These are phyloP conservation scores for Litchi chinensis DNA, from an alignment of 345 rosid genomes.

Conservation along the genomic window DNA sequence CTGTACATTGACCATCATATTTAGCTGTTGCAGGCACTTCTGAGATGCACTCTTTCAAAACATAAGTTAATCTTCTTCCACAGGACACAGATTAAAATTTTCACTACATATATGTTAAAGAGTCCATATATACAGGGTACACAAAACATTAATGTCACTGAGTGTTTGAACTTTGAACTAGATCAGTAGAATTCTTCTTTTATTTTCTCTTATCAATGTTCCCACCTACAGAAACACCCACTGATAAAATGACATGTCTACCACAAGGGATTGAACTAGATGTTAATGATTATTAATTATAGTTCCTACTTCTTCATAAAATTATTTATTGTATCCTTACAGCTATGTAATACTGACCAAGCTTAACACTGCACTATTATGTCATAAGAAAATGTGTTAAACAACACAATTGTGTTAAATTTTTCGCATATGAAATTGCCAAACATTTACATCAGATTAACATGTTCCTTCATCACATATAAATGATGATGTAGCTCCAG, in stretches of 20 bases:
- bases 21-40: conserved; percentile 4
- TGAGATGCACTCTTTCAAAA: background rate
- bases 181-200: background rate
- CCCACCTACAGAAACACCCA: background rate
- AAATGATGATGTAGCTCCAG: background rate
- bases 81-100: background rate
- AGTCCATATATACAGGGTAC: background rate
- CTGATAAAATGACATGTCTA: background rate
- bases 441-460: background rate
- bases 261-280: conserved; percentile 1
- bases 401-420: conserved; percentile 2
- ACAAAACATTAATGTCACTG: background rate
- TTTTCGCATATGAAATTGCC: background rate
- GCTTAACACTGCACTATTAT: background rate
- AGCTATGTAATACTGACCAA: background rate
- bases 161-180: background rate
- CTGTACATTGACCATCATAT: conserved; percentile 33
- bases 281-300: background rate
- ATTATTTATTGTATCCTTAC: background rate
- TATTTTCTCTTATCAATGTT: background rate
- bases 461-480: background rate
- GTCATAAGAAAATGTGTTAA: background rate
- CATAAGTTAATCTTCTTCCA: background rate
- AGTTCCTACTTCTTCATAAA: background rate
- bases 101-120: background rate